Evolutionary conservation across 2,329 filamentous ascomycete genomes (phyloP).

Genomic region (Xylaria digitata): DNA sequence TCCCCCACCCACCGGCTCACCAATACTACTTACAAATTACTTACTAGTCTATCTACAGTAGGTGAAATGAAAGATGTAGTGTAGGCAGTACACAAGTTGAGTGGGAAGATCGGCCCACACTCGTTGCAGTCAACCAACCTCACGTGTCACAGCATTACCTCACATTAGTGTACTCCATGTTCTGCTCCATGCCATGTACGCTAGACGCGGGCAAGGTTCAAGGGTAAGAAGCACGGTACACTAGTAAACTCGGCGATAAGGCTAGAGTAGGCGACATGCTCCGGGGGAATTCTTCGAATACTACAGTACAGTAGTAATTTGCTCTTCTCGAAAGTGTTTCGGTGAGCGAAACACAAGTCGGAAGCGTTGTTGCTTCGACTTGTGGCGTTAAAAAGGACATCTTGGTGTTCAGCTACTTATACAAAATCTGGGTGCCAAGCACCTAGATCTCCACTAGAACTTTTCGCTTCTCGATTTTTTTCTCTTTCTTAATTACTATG

Average conservation of each 20-base stretch:
- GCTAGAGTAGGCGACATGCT: neutral
- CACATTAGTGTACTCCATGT: neutral
- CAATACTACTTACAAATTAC: conserved; percentile 14
- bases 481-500: no score
- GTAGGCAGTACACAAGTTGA: neutral
- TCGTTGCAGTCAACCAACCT: neutral
- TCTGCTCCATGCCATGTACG: neutral
- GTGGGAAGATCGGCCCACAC: neutral
- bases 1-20: neutral
- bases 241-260: conserved; percentile 4
- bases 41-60: no score
- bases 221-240: neutral
- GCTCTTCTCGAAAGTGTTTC: neutral
- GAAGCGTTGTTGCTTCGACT: no score
- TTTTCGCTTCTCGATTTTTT: no score
- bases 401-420: no score
- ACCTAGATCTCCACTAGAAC: no score
- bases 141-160: neutral
- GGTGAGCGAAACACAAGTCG: conserved; percentile 8
- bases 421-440: no score
- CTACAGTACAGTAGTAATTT: neutral
- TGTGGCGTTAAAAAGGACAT: no score
- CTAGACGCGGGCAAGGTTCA: conserved; percentile 3
- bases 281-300: neutral
- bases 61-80: no score